Conservation (phyloP, 306 rosid genomes). For the Trifolium subterraneum region DNA sequence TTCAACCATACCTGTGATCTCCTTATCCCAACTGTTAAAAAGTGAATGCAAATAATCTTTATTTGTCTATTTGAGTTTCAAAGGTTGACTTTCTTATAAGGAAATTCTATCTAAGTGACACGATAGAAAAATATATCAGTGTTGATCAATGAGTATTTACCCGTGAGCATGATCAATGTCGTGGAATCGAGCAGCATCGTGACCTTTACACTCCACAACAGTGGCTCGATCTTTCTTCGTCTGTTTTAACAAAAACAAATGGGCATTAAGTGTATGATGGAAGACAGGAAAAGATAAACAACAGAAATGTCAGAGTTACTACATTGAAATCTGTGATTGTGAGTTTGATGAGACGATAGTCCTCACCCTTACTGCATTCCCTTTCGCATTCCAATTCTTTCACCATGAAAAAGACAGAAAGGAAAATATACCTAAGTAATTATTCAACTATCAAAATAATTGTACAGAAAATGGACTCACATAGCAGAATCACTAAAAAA, state of each 20-base stretch:
- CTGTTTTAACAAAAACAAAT: conserved; percentile 50
- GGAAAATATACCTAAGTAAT: conserved; percentile 41
- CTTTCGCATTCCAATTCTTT: conserved; percentile 62
- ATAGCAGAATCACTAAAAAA: not conserved
- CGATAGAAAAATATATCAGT: too few relatives aligned
- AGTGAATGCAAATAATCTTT: not conserved
- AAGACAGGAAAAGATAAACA: conserved; percentile 15
- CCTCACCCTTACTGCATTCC: conserved; percentile 21
- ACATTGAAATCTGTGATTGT: conserved; percentile 84
- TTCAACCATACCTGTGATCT: conserved; percentile 73
- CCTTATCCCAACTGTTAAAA: conserved; percentile 84
- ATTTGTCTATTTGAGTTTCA: too few relatives aligned
- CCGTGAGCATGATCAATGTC: conserved; percentile 89
- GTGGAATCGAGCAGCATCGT: conserved; percentile 83
- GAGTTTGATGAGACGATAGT: conserved; percentile 88
- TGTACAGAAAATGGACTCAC: conserved; percentile 20
- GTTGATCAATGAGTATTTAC: conserved; percentile 37
- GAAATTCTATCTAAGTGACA: too few relatives aligned
- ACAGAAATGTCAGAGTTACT: conserved; percentile 33
- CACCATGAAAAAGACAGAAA: conserved; percentile 36
- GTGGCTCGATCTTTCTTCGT: conserved; percentile 68
- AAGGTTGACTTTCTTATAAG: too few relatives aligned
- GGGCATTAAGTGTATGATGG: conserved; percentile 31
- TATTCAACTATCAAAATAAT: too few relatives aligned
- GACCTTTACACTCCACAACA: conserved; percentile 89